Conservation (phyloP, 2,329 filamentous ascomycete genomes). For the Meredithiella fracta region DNA sequence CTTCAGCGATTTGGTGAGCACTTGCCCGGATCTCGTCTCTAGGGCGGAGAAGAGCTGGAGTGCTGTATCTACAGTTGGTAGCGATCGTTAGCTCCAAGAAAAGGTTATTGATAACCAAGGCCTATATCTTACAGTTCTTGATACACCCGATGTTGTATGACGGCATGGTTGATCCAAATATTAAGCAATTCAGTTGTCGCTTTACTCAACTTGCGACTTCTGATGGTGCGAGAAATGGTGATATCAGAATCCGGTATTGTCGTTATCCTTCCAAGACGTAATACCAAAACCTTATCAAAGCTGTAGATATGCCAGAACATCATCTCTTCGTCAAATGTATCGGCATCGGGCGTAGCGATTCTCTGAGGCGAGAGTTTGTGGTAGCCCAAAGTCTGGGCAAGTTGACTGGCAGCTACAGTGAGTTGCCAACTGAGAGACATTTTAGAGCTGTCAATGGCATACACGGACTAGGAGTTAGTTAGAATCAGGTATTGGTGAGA, state of each 20-base stretch:
- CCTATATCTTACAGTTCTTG: constrained; percentile 25
- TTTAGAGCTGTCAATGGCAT: constrained; percentile 44
- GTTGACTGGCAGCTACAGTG: constrained; percentile 38
- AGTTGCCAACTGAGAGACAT: constrained; percentile 50
- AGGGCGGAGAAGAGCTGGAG: constrained; percentile 26
- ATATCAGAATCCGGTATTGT: constrained; percentile 45
- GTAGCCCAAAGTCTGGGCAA: constrained; percentile 47
- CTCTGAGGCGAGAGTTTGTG: constrained; percentile 26
- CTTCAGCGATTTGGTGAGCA: constrained; percentile 24
- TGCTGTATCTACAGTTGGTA: constrained; percentile 30
- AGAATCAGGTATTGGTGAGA: not conserved
- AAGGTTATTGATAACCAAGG: too few relatives aligned
- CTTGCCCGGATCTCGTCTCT: constrained; percentile 25
- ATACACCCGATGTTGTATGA: constrained; percentile 43
- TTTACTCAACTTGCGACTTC: constrained; percentile 26
- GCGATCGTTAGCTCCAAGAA: not conserved
- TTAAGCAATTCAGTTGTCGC: constrained; percentile 26
- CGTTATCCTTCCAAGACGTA: constrained; percentile 42
- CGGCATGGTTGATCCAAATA: constrained; percentile 38
- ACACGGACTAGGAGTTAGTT: constrained; percentile 31
- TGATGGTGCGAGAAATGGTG: constrained; percentile 28
- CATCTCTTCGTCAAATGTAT: constrained; percentile 17
- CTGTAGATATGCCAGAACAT: constrained; percentile 38
- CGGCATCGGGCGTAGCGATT: not conserved
- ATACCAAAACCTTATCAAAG: constrained; percentile 39